Conservation (phyloP, 106 monocot species). For the Acorus gramineus region DNA sequence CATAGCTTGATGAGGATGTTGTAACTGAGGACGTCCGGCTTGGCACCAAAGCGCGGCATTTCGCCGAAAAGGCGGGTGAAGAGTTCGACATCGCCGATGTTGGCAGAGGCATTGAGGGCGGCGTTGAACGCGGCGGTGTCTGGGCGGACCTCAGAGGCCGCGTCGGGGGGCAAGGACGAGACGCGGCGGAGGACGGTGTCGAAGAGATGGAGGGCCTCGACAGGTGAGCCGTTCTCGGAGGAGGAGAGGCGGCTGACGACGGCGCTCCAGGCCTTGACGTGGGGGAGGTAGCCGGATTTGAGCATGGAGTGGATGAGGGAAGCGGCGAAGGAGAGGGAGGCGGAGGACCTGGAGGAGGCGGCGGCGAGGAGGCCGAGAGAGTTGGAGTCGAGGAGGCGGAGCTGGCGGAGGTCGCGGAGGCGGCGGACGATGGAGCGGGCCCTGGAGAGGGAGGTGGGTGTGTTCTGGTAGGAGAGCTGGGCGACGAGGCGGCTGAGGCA, state of each 20-base stretch:
- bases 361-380: slow-evolving; percentile 69
- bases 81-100: slow-evolving; percentile 45
- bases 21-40: slow-evolving; percentile 67
- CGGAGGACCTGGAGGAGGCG: slow-evolving; percentile 27
- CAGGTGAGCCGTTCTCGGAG: slow-evolving; percentile 33
- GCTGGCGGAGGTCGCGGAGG: slow-evolving; percentile 39
- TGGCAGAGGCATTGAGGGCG: slow-evolving; percentile 72
- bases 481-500: slow-evolving; percentile 74
- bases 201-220: slow-evolving; percentile 57
- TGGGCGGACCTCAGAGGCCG: slow-evolving; percentile 34
- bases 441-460: slow-evolving; percentile 49
- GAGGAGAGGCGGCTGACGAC: slow-evolving; percentile 51
- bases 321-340: slow-evolving; percentile 19
- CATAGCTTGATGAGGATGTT: slow-evolving; percentile 79
- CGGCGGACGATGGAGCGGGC: slow-evolving; percentile 60
- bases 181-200: slow-evolving; percentile 40
- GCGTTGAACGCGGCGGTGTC: slow-evolving; percentile 85
- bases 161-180: slow-evolving; percentile 3
- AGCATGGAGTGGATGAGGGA: slow-evolving; percentile 37
- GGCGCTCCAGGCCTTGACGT: slow-evolving; percentile 80
- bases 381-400: slow-evolving; percentile 74
- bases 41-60: slow-evolving; percentile 39
- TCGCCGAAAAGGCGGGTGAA: slow-evolving; percentile 61
- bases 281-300: slow-evolving; percentile 51
- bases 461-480: slow-evolving; percentile 66